Evolutionary conservation across 169 alveolate genomes (phyloP).

Genomic region (Cryptosporidium parvum): DNA sequence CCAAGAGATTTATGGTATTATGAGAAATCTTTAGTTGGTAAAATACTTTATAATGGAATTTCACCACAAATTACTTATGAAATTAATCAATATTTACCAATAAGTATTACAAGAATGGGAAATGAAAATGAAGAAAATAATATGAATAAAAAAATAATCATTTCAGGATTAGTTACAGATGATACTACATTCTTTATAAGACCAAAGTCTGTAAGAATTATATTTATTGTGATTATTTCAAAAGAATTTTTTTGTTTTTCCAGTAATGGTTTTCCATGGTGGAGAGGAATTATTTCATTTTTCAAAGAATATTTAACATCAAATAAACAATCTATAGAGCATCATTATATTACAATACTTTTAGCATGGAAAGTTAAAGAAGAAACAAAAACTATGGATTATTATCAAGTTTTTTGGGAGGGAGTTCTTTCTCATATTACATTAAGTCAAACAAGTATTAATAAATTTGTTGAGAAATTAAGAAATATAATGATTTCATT

Average conservation of each 20-base stretch:
- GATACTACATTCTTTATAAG: constrained; percentile 46
- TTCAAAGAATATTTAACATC: constrained; percentile 45
- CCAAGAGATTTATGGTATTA: constrained; percentile 71
- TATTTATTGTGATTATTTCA: constrained; percentile 35
- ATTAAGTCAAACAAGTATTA: constrained; percentile 1
- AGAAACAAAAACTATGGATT: constrained; percentile 7
- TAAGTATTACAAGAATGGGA: constrained; percentile 31
- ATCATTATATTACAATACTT: constrained; percentile 36
- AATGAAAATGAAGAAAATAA: not conserved
- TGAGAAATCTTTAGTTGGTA: constrained; percentile 55
- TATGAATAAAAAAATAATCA: not conserved
- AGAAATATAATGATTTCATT: constrained; percentile 6
- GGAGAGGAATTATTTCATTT: constrained; percentile 58
- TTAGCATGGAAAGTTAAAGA: constrained; percentile 19
- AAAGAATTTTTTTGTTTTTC: constrained; percentile 36
- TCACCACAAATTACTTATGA: constrained; percentile 16
- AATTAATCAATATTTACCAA: constrained; percentile 39
- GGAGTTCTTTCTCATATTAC: constrained; percentile 56
- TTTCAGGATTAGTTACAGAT: constrained; percentile 67
- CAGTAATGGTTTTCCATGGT: constrained; percentile 46
- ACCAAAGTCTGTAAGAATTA: constrained; percentile 47
- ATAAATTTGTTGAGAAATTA: constrained; percentile 22
- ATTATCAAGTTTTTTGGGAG: constrained; percentile 56
- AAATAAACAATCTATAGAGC: constrained; percentile 13
- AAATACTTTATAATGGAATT: constrained; percentile 39